These are phyloP conservation scores for Boeremia exigua DNA, from an alignment of 2,329 filamentous ascomycete genomes.

Conservation along the genomic window DNA sequence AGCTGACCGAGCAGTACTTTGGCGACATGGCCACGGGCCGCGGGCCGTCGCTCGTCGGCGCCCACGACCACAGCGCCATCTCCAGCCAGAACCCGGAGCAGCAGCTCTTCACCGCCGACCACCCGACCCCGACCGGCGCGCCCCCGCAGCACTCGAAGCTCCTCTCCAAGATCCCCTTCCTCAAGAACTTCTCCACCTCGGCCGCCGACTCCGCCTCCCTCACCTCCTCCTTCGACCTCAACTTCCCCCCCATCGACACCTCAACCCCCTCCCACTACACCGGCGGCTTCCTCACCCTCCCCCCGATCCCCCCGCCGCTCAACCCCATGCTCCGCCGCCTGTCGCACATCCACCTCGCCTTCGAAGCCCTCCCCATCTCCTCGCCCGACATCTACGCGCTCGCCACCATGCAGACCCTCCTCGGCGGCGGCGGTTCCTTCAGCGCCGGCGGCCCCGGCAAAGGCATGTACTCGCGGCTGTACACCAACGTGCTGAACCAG, in stretches of 20 bases:
- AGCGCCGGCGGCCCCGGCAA: slow-evolving; percentile 96
- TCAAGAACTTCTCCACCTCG: slow-evolving; percentile 86
- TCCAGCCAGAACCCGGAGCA: slow-evolving; percentile 37
- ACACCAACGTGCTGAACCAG: slow-evolving; percentile 97
- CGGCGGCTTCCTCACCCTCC: slow-evolving; percentile 88
- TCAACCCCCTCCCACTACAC: slow-evolving; percentile 79
- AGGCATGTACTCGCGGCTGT: slow-evolving; percentile 98
- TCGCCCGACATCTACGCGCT: slow-evolving; percentile 95
- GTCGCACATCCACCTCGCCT: slow-evolving; percentile 93
- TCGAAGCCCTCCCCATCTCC: slow-evolving; percentile 90
- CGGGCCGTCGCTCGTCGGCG: slow-evolving; percentile 50
- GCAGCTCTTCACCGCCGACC: slow-evolving; percentile 55
- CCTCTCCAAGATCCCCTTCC: slow-evolving; percentile 83
- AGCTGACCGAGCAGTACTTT: slow-evolving; percentile 82
- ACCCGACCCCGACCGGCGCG: slow-evolving; percentile 46
- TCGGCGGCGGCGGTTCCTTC: slow-evolving; percentile 95
- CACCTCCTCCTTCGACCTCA: slow-evolving; percentile 55
- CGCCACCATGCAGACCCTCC: slow-evolving; percentile 91
- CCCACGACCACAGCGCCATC: slow-evolving; percentile 29
- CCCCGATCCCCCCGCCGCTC: slow-evolving; percentile 75
- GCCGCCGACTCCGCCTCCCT: slow-evolving; percentile 65
- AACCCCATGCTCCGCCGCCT: slow-evolving; percentile 81
- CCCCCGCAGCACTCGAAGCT: slow-evolving; percentile 66
- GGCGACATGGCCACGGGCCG: slow-evolving; percentile 78
- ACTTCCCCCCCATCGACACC: slow-evolving; percentile 62